Percentiles rank a stretch among this genome's conserved stretches.
Conservation (phyloP, 164 flowering plant species). For the Vitis cinerea region DNA sequence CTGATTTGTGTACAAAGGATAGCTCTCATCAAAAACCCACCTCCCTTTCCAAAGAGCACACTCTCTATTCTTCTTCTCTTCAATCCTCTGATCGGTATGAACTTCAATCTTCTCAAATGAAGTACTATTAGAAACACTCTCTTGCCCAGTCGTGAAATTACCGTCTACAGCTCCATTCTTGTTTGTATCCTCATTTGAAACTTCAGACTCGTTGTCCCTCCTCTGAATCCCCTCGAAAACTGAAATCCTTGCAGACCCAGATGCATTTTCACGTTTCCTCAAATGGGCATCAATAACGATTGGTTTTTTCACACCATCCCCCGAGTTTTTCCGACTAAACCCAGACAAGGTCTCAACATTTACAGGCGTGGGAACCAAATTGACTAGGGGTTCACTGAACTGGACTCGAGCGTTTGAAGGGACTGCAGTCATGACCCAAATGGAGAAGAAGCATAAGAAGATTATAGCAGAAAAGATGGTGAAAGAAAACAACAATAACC, state of each 20-base stretch:
- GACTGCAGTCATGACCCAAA: conserved; percentile 41
- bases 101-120: conserved; percentile 1
- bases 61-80: conserved; percentile 22
- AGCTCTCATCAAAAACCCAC: conserved; percentile 85
- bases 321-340: conserved; percentile 26
- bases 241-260: conserved; percentile 24
- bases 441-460: conserved; percentile 42
- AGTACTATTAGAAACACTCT: conserved; percentile 5
- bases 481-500: conserved; percentile 49
- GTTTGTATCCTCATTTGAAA: neutral
- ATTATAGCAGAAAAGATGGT: conserved; percentile 46
- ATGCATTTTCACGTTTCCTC: conserved; percentile 19
- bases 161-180: conserved; percentile 4
- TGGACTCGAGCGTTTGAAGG: conserved; percentile 36
- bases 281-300: conserved; percentile 32
- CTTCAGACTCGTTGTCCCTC: conserved; percentile 8
- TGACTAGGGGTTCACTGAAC: conserved; percentile 27
- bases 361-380: conserved; percentile 16
- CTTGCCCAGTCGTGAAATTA: conserved; percentile 3
- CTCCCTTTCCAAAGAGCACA: conserved; percentile 75
- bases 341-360: conserved; percentile 24
- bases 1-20: conserved; percentile 67
- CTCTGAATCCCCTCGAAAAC: conserved; percentile 11
- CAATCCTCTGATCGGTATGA: conserved; percentile 12
- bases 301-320: conserved; percentile 14